phyloP scores from a whole-genome alignment of 768 basidiomycete genomes.

The Boletus huronensis region DNA sequence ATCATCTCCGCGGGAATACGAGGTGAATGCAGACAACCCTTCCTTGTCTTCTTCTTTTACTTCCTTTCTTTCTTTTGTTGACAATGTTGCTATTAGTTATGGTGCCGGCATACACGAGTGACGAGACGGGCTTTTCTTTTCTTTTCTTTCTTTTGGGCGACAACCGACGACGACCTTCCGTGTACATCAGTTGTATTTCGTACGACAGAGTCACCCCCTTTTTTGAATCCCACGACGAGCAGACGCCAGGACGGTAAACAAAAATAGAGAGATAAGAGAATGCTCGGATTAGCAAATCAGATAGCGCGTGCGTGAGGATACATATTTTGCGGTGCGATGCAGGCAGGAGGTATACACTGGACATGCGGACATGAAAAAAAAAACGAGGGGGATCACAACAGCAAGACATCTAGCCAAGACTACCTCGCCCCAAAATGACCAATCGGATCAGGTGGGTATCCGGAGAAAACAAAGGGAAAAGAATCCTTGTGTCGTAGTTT shows the following conservation, averaged over 20 bases:
- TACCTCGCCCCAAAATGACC: neutral
- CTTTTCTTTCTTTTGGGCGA: neutral
- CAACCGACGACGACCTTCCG: neutral
- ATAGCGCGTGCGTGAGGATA: constrained; percentile 21
- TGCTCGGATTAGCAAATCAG: constrained; percentile 8
- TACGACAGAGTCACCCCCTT: neutral
- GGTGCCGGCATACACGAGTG: neutral
- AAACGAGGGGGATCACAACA: neutral
- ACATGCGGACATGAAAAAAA: constrained; percentile 1
- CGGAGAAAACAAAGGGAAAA: neutral
- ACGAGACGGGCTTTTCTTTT: neutral
- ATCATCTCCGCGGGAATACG: constrained; percentile 14
- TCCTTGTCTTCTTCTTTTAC: neutral
- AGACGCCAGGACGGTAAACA: neutral
- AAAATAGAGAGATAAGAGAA: neutral
- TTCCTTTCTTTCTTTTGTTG: neutral
- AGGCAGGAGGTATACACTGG: constrained; percentile 18
- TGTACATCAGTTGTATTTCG: constrained; percentile 3
- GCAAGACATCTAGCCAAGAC: constrained; percentile 1
- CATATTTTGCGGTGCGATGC: constrained; percentile 12
- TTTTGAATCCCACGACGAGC: neutral
- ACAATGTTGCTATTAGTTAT: neutral
- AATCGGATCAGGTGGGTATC: constrained; percentile 9
- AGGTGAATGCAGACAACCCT: neutral
- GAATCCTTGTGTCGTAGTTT: constrained; percentile 2